These are phyloP conservation scores for Pogostemon cablin DNA, from an alignment of 257 asterid genomes.

Conservation along the genomic window DNA sequence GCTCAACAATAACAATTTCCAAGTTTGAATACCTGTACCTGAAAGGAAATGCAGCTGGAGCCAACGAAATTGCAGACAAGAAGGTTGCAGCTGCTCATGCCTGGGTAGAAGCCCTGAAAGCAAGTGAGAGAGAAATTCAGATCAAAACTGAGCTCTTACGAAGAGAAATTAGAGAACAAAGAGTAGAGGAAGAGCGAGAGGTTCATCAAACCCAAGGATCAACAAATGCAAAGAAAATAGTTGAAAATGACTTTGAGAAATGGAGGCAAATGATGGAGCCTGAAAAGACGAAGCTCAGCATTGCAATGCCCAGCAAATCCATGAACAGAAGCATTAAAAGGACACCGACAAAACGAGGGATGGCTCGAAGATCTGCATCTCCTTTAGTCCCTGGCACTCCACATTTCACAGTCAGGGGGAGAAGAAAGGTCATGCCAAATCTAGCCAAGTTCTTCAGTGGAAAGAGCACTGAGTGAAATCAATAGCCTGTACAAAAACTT, in stretches of 20 bases:
- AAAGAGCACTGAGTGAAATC: constrained; percentile 38
- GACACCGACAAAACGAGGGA: constrained; percentile 54
- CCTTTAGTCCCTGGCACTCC: constrained; percentile 46
- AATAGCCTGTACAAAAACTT: constrained; percentile 25
- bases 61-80: constrained; percentile 76
- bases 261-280: constrained; percentile 52
- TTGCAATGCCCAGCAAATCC: constrained; percentile 39
- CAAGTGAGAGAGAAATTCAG: constrained; percentile 71
- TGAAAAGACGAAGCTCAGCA: constrained; percentile 36
- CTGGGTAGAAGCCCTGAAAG: constrained; percentile 85
- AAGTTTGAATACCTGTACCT: constrained; percentile 81
- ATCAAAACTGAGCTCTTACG: constrained; percentile 53
- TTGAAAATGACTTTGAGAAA: constrained; percentile 49
- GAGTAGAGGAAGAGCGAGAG: constrained; percentile 49
- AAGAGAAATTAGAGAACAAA: constrained; percentile 56
- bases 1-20: constrained; percentile 65
- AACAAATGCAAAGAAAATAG: constrained; percentile 33
- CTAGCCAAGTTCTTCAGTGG: constrained; percentile 55
- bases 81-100: constrained; percentile 89
- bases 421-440: constrained; percentile 64
- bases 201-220: constrained; percentile 42
- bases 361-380: constrained; percentile 50
- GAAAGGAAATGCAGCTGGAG: constrained; percentile 64
- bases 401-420: constrained; percentile 58
- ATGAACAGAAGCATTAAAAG: constrained; percentile 42